Percentiles rank a stretch among this genome's conserved stretches.
phyloP scores from a whole-genome alignment of 768 basidiomycete species.

The Suillus lakei region DNA sequence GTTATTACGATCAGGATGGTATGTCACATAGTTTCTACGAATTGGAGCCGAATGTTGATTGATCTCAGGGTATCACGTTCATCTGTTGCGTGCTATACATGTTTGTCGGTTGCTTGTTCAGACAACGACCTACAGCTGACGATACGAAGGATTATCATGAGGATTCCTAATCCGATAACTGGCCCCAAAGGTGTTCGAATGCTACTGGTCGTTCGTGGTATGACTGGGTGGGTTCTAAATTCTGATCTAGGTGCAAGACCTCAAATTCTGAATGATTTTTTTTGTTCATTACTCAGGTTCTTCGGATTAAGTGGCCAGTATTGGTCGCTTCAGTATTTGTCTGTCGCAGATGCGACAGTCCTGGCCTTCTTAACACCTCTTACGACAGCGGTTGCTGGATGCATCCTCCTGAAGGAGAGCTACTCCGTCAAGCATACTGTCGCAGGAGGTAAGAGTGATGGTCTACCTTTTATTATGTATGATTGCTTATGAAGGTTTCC shows the following conservation, averaged over 20 bases:
- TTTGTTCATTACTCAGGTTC: slow-evolving; percentile 58
- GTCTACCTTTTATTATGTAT: background rate
- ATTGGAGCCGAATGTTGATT: background rate
- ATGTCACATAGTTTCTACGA: slow-evolving; percentile 14
- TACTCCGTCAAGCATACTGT: slow-evolving; percentile 19
- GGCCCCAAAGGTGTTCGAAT: slow-evolving; percentile 72
- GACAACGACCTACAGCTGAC: background rate
- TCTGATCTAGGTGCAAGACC: background rate
- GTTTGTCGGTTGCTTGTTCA: slow-evolving; percentile 30
- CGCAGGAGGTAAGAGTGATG: slow-evolving; percentile 47
- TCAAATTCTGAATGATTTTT: background rate
- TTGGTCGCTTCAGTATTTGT: slow-evolving; percentile 73
- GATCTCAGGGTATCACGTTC: slow-evolving; percentile 52
- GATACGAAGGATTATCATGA: slow-evolving; percentile 39
- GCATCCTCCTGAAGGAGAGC: no score
- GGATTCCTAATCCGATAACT: slow-evolving; percentile 59
- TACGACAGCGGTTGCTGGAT: no score
- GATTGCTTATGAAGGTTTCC: background rate
- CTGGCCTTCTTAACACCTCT: no score
- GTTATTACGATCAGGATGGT: slow-evolving; percentile 66
- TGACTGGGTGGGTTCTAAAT: slow-evolving; percentile 54
- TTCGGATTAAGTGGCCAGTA: slow-evolving; percentile 71
- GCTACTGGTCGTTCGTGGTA: slow-evolving; percentile 60
- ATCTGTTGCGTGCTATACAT: slow-evolving; percentile 57
- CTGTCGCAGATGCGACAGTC: slow-evolving; percentile 77